Conservation (phyloP, 2,329 filamentous ascomycete species). For the Ilyonectria destructans region DNA sequence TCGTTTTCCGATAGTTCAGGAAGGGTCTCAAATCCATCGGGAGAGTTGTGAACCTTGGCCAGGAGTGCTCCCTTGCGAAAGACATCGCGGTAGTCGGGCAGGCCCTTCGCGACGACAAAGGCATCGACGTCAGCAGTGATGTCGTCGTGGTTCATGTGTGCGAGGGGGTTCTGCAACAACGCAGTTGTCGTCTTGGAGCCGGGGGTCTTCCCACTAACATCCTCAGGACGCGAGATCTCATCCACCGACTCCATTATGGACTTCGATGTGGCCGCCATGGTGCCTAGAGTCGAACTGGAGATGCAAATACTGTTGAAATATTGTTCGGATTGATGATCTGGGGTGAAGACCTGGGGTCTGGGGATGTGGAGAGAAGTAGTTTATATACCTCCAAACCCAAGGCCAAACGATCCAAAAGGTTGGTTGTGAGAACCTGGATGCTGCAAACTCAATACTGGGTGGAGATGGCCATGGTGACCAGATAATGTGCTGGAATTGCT, state of each 20-base stretch:
- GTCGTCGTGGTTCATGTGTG: conserved; percentile 37
- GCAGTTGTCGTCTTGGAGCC: conserved; percentile 22
- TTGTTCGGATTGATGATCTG: background rate
- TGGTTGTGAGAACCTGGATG: background rate
- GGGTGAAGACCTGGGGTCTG: background rate
- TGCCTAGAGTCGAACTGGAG: background rate
- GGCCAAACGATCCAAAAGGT: background rate
- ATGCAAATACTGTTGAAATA: background rate
- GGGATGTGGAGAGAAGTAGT: background rate
- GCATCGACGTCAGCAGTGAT: conserved; percentile 39
- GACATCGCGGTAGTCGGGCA: conserved; percentile 62
- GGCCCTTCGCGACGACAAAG: conserved; percentile 52
- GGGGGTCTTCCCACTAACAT: background rate
- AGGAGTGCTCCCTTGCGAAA: conserved; percentile 57
- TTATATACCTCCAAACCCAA: background rate
- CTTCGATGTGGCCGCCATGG: conserved; percentile 13
- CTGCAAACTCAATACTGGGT: background rate
- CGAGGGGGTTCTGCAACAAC: conserved; percentile 43
- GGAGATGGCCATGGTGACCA: background rate
- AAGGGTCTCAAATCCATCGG: conserved; percentile 47
- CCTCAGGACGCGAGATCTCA: conserved; percentile 1
- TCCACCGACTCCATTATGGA: conserved; percentile 15
- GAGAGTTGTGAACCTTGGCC: conserved; percentile 49
- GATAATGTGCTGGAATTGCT: background rate
- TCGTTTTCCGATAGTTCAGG: conserved; percentile 51